phyloP scores from a whole-genome alignment of 805 yeast genomes.

The Teunomyces aglyptinius region DNA sequence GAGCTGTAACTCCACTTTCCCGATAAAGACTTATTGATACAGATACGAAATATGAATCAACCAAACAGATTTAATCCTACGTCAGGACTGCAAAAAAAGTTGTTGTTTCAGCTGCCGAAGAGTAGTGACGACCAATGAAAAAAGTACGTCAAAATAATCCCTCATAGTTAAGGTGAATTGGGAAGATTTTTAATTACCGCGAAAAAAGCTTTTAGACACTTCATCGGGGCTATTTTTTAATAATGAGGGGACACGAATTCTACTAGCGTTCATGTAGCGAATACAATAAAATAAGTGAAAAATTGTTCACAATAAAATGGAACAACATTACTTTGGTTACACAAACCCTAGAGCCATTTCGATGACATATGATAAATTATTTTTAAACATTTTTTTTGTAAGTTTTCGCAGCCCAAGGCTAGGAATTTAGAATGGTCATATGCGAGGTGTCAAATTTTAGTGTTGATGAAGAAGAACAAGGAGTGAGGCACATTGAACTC shows the following conservation, averaged over 20 bases:
- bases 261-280: neutral
- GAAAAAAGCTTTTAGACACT: neutral
- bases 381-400: too few relatives aligned
- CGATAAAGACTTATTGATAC: neutral
- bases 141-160: constrained; percentile 1
- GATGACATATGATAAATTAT: too few relatives aligned
- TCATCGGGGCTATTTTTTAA: neutral
- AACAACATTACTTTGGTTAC: too few relatives aligned
- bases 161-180: constrained; percentile 2
- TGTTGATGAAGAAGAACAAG: neutral
- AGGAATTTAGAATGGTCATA: neutral
- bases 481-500: neutral
- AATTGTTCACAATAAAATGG: too few relatives aligned
- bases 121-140: neutral
- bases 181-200: neutral
- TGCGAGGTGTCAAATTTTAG: neutral
- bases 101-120: neutral
- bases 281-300: neutral
- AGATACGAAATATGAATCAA: neutral
- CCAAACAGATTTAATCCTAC: neutral
- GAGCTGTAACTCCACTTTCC: neutral
- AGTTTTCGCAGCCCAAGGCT: neutral
- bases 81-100: neutral
- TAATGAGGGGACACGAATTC: neutral
- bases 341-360: too few relatives aligned